These are phyloP conservation scores for Mucor racemosus DNA, from an alignment of 371 early-diverging fungal genomes.

Conservation along the genomic window DNA sequence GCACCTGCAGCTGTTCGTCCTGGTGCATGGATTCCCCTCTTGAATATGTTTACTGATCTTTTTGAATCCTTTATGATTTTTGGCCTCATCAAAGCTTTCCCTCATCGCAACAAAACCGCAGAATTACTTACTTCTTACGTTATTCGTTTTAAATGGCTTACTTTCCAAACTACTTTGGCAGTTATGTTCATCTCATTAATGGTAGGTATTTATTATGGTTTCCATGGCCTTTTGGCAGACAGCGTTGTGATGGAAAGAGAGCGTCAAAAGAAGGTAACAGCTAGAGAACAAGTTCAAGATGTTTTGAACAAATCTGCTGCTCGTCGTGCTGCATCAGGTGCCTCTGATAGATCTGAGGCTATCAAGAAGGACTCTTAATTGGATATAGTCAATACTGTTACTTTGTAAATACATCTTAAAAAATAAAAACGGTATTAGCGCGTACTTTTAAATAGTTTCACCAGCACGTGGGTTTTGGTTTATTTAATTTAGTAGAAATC, in stretches of 20 bases:
- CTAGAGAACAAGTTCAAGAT: conserved; percentile 35
- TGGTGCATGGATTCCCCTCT: conserved; percentile 47
- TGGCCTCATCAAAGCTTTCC: conserved; percentile 36
- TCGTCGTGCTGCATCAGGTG: conserved; percentile 24
- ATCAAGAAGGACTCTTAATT: conserved; percentile 24
- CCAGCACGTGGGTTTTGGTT: conserved; percentile 6
- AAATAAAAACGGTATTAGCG: not conserved
- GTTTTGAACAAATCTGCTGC: conserved; percentile 28
- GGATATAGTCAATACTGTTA: not conserved
- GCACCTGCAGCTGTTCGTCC: conserved; percentile 41
- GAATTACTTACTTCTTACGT: conserved; percentile 29
- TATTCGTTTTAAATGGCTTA: conserved; percentile 43
- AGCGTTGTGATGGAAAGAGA: conserved; percentile 51
- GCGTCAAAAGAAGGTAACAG: conserved; percentile 26
- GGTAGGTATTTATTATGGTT: conserved; percentile 47
- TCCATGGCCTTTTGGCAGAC: conserved; percentile 47
- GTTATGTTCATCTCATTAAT: conserved; percentile 34
- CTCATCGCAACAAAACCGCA: conserved; percentile 30
- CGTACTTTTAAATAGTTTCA: not conserved
- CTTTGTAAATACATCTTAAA: not conserved
- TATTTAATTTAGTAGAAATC: not conserved
- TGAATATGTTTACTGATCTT: conserved; percentile 36
- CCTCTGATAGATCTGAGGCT: conserved; percentile 7
- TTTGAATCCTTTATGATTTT: conserved; percentile 37
- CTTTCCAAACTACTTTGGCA: conserved; percentile 35